A percentile compares a stretch with the other conserved stretches of the same genome.
Evolutionary conservation across 164 flowering plant genomes (phyloP).

Genomic region (Kalanchoe fedtschenkoi): DNA sequence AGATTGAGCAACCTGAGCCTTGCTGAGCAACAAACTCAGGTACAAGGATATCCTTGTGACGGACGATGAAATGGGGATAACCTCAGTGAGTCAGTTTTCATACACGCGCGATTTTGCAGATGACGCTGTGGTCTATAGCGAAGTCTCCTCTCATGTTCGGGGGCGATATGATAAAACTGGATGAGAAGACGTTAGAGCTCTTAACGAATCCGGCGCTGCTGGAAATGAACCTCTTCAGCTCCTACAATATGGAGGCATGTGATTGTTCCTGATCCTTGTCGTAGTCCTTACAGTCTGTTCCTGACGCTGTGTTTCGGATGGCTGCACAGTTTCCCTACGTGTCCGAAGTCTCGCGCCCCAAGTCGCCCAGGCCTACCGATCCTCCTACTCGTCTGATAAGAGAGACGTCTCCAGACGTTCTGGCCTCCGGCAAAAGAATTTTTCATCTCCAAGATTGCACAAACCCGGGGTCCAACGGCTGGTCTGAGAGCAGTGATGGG

Average conservation of each 20-base stretch:
- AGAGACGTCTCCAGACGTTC: no score
- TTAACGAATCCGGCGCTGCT: constrained; percentile 66
- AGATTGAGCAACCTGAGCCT: constrained; percentile 43
- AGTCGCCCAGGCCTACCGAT: not conserved
- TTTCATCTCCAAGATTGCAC: no score
- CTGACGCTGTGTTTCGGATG: not conserved
- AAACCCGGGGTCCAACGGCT: no score
- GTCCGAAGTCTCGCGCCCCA: not conserved
- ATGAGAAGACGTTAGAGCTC: constrained; percentile 39
- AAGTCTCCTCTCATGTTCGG: constrained; percentile 95
- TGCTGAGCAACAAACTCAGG: constrained; percentile 80
- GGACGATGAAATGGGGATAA: no score
- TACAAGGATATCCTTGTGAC: no score
- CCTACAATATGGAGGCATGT: constrained; percentile 65
- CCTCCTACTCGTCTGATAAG: no score
- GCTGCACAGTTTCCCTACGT: constrained; percentile 29
- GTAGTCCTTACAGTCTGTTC: not conserved
- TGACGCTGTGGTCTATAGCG: constrained; percentile 89
- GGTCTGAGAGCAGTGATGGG: no score
- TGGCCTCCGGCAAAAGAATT: no score
- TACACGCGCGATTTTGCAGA: constrained; percentile 45
- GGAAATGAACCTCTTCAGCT: constrained; percentile 66
- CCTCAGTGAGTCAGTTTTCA: no score
- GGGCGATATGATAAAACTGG: constrained; percentile 75
- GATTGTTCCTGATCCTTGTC: not conserved